Base-by-base conservation (phyloP, 306 rosid species). In the Sechiopsis laciniata region DNA sequence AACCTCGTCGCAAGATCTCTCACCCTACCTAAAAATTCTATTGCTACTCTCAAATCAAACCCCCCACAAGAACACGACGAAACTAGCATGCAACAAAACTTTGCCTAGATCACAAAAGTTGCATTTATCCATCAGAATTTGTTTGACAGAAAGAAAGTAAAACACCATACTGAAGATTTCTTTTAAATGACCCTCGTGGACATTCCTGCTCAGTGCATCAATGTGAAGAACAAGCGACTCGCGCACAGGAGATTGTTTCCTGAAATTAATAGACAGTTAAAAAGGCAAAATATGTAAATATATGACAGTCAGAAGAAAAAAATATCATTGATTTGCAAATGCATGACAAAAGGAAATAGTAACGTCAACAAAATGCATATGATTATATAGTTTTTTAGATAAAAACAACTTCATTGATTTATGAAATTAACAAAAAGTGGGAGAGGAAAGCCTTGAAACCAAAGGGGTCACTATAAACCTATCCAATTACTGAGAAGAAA, bases 121-220 rank as follows among this genome's bases (percentile, higher is more conserved):
- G 5, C 57, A 50, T 12, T 22, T 14, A 50, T 50, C n/a, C 45
- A 69, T 22, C 45, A 22, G 21, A 4, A 69, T 24, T 50, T 50
- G n/a, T n/a, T n/a, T n/a, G n/a, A n/a, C 32, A 29, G 12, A 54
- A 16, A 32, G 75, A 2, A 12, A 58, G 55, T 20, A 55, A 55
- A 46, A 71, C 75, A 63, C 72, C 99, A 63, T 89, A 95, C 99
- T 73, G 75, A 95, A 95, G 40, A 95, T 95, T 82, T 95, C 99
- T 80, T 75, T 85, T 75, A 95, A 82, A 85, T 95, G 97, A 82
- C 96, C 96, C 79, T 95, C 99, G 58, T 95, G 78, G 80, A 95
- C 99, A 83, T 95, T 95, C 85, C 99, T 88, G 74, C 96, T 89
- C 75, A 95, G 97, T 64, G 87, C 82, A 42, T 95, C 97, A 52